Conservation (phyloP, 1,139 yeast species). For the Candida dubliniensis region DNA sequence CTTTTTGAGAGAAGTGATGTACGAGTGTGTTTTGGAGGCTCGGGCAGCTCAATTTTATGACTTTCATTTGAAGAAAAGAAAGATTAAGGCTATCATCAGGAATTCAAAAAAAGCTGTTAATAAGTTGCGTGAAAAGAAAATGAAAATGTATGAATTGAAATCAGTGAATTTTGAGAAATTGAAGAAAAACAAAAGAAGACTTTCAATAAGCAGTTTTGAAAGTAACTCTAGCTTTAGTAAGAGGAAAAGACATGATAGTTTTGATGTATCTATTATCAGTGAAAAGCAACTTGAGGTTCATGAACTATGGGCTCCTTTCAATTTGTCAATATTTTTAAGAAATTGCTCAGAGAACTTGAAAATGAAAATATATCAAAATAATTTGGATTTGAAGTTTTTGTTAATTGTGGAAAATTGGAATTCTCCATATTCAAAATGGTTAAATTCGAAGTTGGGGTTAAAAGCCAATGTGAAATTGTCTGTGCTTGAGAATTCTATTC, state of each 20-base stretch:
- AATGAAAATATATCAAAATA: constrained; percentile 20
- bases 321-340: constrained; percentile 25
- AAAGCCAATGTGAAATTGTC: constrained; percentile 26
- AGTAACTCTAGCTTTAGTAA: constrained; percentile 5
- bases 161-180: constrained; percentile 29
- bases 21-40: constrained; percentile 40
- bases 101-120: constrained; percentile 26
- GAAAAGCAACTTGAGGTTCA: constrained; percentile 34
- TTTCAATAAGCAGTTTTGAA: constrained; percentile 16
- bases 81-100: constrained; percentile 23
- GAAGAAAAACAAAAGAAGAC: constrained; percentile 21
- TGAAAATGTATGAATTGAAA: constrained; percentile 46
- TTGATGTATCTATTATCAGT: constrained; percentile 20
- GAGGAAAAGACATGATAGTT: constrained; percentile 15
- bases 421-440: constrained; percentile 46
- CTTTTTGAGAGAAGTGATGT: constrained; percentile 57
- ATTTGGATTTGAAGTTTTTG: constrained; percentile 30
- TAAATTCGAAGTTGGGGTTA: constrained; percentile 40
- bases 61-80: constrained; percentile 23
- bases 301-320: constrained; percentile 43
- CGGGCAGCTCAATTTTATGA: constrained; percentile 38
- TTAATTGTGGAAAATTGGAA: constrained; percentile 48
- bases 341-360: constrained; percentile 25
- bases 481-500: constrained; percentile 27
- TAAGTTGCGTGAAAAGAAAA: constrained; percentile 25